Evolutionary conservation across 371 early-diverging fungal genomes (phyloP).

Genomic region (Mucor racemosus): DNA sequence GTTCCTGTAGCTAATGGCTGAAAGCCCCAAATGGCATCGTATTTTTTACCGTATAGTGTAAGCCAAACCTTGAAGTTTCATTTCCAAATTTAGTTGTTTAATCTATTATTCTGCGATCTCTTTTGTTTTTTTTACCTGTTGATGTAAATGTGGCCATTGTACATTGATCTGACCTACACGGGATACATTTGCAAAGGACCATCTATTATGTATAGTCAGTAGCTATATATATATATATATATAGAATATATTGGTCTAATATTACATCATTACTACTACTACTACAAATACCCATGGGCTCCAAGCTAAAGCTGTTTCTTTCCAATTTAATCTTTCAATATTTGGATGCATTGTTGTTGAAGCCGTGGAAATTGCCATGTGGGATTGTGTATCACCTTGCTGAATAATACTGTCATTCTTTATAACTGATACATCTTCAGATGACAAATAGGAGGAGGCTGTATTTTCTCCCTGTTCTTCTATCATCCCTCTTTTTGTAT

Average conservation of each 20-base stretch:
- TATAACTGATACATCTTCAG: background rate
- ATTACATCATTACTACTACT: constrained; percentile 43
- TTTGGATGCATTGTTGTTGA: background rate
- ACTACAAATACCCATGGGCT: constrained; percentile 46
- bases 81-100: background rate
- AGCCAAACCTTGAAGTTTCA: constrained; percentile 32
- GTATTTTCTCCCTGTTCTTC: background rate
- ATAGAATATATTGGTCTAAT: background rate
- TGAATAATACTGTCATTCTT: background rate
- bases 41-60: constrained; percentile 44
- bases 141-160: constrained; percentile 42
- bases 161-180: constrained; percentile 33
- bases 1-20: constrained; percentile 52
- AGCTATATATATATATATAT: background rate
- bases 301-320: constrained; percentile 42
- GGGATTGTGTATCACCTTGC: constrained; percentile 1
- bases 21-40: constrained; percentile 49
- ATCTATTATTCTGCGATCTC: background rate
- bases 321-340: constrained; percentile 8
- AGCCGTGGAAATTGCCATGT: background rate
- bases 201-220: constrained; percentile 18
- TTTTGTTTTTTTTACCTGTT: constrained; percentile 19
- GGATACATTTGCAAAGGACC: constrained; percentile 42
- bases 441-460: background rate
- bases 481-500: background rate